Percentiles rank a stretch among this genome's conserved stretches.
These are phyloP conservation scores for Entophlyctis luteolus DNA, from an alignment of 192 early-diverging fungal species.

Conservation along the genomic window DNA sequence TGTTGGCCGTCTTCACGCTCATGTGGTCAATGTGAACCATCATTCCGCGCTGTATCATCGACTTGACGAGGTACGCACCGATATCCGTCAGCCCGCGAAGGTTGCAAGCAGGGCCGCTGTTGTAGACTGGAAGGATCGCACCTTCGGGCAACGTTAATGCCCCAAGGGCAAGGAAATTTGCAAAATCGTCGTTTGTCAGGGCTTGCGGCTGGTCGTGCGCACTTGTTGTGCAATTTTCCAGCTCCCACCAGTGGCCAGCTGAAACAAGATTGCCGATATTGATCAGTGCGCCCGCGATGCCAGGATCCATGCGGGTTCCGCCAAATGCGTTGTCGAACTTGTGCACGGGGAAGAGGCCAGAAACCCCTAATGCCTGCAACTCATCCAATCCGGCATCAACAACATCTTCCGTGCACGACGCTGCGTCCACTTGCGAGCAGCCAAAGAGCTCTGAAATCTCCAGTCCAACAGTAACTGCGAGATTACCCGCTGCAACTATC, in stretches of 20 bases:
- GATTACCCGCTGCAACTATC: background rate
- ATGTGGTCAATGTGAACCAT: background rate
- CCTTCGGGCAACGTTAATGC: background rate
- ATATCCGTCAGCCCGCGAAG: background rate
- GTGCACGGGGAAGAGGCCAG: background rate
- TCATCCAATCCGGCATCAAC: background rate
- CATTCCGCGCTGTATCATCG: background rate
- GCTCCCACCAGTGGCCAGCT: background rate
- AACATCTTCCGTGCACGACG: background rate
- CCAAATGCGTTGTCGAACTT: background rate
- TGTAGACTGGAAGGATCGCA: background rate
- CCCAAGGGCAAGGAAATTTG: background rate
- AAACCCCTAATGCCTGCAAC: background rate
- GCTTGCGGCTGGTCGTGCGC: background rate
- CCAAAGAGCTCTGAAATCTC: background rate
- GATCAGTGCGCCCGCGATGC: background rate
- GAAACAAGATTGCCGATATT: background rate
- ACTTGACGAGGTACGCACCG: background rate
- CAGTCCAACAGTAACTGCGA: background rate
- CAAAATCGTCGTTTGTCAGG: background rate
- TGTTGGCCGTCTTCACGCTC: background rate
- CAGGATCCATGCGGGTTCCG: background rate
- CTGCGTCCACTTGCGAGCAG: background rate
- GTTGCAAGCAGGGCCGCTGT: background rate
- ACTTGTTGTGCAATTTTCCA: background rate